Base-by-base conservation (phyloP, 768 basidiomycete species). In the Leucogyrophana mollusca region DNA sequence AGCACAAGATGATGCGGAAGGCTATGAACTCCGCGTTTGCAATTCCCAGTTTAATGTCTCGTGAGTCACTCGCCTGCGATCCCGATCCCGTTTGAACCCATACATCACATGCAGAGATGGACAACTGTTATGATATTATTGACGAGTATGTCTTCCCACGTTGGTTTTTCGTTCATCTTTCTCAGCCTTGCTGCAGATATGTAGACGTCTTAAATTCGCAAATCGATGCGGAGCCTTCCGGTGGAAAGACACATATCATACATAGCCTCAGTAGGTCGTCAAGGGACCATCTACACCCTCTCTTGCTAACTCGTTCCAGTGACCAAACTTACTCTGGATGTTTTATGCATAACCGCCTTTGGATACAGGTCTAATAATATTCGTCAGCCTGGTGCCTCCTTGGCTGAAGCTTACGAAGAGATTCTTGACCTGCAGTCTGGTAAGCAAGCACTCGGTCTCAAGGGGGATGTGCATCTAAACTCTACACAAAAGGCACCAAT, bases 1-100 rank as follows among this genome's bases (percentile, higher is more conserved):
- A 73, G 24, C 76, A 78, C 52, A 75, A 68, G 49, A 68, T 68
- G 40, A 74, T 79, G 73, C 72, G 74, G 27, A 75, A 69, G 51
- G 65, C 66, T 1, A 76, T 79, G 73, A 77, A 74, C 43, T 75
- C 77, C 1, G 77, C 77, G 0, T 78, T 79, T 52, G 75, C 75
- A 0, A 63, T 78, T 20, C 60, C 69, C 2, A 77, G 65, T 46
- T 62, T 73, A 13, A 65, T 59, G 51, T 61, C 68, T 32, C 68
- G 69, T 71, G 50, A 32, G 69, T 43, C 23, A n/a, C n/a, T n/a
- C n/a, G n/a, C n/a, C n/a, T n/a, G n/a, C n/a, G n/a, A n/a, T n/a
- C n/a, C n/a, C n/a, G n/a, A n/a, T n/a, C n/a, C n/a, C n/a, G n/a
- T n/a, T n/a, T n/a, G n/a, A n/a, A n/a, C n/a, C n/a, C n/a, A n/a